Base-by-base conservation (phyloP, 2,329 filamentous ascomycete genomes). In the Penicillium sp. region DNA sequence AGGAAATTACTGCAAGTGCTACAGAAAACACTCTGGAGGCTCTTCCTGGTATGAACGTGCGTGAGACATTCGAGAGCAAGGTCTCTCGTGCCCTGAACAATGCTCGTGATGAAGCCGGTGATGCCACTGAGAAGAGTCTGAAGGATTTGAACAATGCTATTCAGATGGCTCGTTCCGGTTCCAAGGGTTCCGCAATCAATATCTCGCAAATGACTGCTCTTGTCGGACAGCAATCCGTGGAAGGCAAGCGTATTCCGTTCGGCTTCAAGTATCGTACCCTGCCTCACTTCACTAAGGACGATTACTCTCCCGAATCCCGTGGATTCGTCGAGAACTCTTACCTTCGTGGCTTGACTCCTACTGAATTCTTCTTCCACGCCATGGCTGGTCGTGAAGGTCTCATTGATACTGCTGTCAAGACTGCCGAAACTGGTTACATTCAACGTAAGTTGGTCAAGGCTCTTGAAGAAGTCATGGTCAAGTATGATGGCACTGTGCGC, bases 341-440 rank as follows among this genome's bases (percentile, higher is more conserved):
- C 67, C 84, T 99, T 11, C 90, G 94, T 79, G 94, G 94, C 52
- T 79, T 99, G 55, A 99, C 95, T 0, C 94, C 94, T 0, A 88
- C 90, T 0, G 94, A 99, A 66, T 99, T 99, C 78, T 99, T 97
- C 80, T 99, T 99, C 83, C 94, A 99, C 83, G 94, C 94, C 70
- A 99, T 99, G 94, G 94, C 94, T 81, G 94, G 94, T 91, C 87
- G 94, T 80, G 94, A 99, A 78, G 94, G 94, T 96, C 82, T 99
- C 51, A 99, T 99, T 66, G 94, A 99, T 82, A 99, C 94, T 48
- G 94, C 94, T 62, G 95, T 99, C 77, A 99, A 99, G 83, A 99
- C 94, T 61, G 94, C 94, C 18, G 95, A 99, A 76, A 99, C 95
- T 54, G 94, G 94, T 77, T 99, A 99, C 74, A 99, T 99, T 62